Percentiles rank a stretch among this genome's conserved stretches.
Evolutionary conservation across 345 rosid genomes (phyloP).

Genomic region (Populus davidiana): DNA sequence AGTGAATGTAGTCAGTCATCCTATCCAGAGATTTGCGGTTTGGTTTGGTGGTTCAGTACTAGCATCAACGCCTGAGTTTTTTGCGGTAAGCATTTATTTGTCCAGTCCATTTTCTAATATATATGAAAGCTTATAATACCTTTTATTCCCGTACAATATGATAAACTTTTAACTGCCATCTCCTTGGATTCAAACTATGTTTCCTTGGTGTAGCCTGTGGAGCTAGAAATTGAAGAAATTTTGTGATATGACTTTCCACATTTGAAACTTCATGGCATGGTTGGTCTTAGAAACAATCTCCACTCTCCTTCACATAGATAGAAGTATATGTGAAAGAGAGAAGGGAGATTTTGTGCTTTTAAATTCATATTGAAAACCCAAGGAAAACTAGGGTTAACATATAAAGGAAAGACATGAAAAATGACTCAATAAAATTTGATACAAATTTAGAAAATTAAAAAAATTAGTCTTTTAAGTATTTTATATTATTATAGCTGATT

Average conservation of each 20-base stretch:
- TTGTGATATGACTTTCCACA: neutral
- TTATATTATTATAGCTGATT: neutral
- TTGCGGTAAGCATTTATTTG: slow-evolving; percentile 48
- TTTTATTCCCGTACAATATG: neutral
- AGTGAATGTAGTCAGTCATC: slow-evolving; percentile 93
- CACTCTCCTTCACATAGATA: neutral
- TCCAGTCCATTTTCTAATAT: neutral
- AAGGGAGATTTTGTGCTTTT: neutral
- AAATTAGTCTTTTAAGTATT: neutral
- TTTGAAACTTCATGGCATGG: neutral
- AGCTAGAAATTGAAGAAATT: neutral
- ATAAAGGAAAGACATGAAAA: neutral
- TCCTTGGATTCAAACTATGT: neutral
- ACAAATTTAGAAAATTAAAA: neutral
- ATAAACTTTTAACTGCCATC: neutral
- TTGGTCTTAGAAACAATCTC: neutral
- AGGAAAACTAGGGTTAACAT: neutral
- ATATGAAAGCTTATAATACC: neutral
- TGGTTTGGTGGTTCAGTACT: slow-evolving; percentile 99
- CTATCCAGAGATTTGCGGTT: slow-evolving; percentile 93
- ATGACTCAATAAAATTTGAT: neutral
- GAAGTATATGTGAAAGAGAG: neutral
- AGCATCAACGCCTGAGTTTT: slow-evolving; percentile 97
- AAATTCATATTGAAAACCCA: neutral
- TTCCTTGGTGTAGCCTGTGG: neutral